These are phyloP conservation scores for Blyttiomyces sp. DNA, from an alignment of 371 early-diverging fungal species.

Conservation along the genomic window DNA sequence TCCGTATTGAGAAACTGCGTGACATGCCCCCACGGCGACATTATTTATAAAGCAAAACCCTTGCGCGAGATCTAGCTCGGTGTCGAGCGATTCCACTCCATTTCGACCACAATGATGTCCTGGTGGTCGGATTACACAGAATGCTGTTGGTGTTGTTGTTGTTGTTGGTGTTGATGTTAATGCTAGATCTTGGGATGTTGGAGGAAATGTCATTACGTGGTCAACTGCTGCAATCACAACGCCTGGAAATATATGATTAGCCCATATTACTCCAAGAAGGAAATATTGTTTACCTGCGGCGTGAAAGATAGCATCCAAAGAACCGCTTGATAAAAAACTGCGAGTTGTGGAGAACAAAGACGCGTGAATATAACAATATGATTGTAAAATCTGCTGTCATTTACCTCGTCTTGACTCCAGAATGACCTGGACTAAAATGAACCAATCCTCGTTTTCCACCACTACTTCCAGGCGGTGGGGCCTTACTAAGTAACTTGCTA, in stretches of 20 bases:
- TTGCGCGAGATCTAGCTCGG: conserved; percentile 9
- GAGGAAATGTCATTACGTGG: too few species aligned
- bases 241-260: too few species aligned
- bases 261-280: too few species aligned
- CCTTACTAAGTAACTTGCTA: neutral
- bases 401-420: conserved; percentile 4
- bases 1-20: neutral
- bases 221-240: conserved; percentile 14
- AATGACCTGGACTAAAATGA: conserved; percentile 8
- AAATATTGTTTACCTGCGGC: conserved; percentile 2
- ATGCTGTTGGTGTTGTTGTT: neutral
- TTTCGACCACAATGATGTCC: conserved; percentile 17
- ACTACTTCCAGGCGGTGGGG: neutral
- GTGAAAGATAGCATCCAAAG: conserved; percentile 7
- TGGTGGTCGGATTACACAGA: conserved; percentile 14
- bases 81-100: conserved; percentile 11
- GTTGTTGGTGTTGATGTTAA: neutral
- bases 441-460: conserved; percentile 6
- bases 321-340: conserved; percentile 7
- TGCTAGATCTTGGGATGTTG: neutral
- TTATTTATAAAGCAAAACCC: conserved; percentile 19
- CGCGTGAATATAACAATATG: too few species aligned
- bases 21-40: conserved; percentile 10
- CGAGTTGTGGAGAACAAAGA: too few species aligned
- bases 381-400: too few species aligned